Conservation (phyloP, 2,329 filamentous ascomycete species). For the Capronia epimyces region DNA sequence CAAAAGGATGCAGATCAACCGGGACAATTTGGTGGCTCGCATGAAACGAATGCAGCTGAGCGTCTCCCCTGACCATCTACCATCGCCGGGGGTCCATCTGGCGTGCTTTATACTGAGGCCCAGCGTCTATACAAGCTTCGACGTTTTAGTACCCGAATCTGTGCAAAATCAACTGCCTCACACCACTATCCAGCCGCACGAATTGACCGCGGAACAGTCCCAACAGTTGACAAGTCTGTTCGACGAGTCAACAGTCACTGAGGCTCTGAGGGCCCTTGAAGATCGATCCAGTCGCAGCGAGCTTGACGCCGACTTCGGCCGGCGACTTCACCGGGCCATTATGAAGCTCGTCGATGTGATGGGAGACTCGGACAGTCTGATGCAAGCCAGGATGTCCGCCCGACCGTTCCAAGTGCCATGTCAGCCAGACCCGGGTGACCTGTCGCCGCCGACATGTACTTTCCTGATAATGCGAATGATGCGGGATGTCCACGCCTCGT, state of each 20-base stretch:
- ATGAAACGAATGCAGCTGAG: conserved; percentile 62
- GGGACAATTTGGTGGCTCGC: conserved; percentile 55
- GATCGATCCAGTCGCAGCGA: conserved; percentile 19
- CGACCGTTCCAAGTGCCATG: conserved; percentile 37
- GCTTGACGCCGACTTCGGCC: conserved; percentile 38
- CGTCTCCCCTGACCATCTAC: conserved; percentile 26
- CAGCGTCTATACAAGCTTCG: conserved; percentile 54
- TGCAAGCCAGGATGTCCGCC: conserved; percentile 37
- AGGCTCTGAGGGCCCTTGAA: conserved; percentile 36
- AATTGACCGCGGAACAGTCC: conserved; percentile 52
- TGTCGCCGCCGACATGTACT: conserved; percentile 39
- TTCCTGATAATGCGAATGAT: conserved; percentile 55
- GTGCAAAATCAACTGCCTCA: conserved; percentile 58
- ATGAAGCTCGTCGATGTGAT: conserved; percentile 36
- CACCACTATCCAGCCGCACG: conserved; percentile 49
- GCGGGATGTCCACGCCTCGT: conserved; percentile 55
- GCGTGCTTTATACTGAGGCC: conserved; percentile 42
- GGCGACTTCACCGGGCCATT: conserved; percentile 42
- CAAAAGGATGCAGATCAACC: conserved; percentile 67
- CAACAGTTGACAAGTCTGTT: conserved; percentile 44
- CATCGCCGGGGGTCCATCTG: conserved; percentile 38
- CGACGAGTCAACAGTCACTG: conserved; percentile 38
- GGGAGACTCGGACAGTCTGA: conserved; percentile 41
- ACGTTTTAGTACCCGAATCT: conserved; percentile 56
- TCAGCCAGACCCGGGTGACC: conserved; percentile 9